Evolutionary conservation across 2,329 filamentous ascomycete genomes (phyloP), one percentile per base, ranked within the genome.

Genomic region (Meredithiella fracta): DNA sequence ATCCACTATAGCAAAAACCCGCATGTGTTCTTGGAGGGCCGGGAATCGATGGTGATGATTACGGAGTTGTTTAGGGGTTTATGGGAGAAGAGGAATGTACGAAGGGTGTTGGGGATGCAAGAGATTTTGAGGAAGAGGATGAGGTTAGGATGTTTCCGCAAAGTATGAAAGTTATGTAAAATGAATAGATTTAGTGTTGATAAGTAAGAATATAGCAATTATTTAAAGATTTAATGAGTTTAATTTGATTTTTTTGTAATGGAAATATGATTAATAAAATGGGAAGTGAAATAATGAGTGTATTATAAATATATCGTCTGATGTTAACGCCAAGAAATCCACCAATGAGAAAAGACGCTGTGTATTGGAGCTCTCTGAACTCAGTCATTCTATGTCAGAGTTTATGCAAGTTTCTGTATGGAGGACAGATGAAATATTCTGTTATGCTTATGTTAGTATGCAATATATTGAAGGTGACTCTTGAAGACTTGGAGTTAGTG

Each of bases 1-100:
- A 73, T 85, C 59, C 75, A 79, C 65, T 81, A 82, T 60, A 78
- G 78, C 11, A 69, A 74, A 0, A 83, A 82, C 0, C 74, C 81
- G 3, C 78, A 85, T 62, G 70, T 75, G 2, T 81, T 77, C 59
- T 70, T 87, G 0, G 83, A 82, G 1, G 72, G 72, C 25, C 76
- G 81, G 15, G 73, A 77, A 11, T 79, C 74, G 63, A 73, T 80
- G 59, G 71, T 79, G 1, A 82, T 79, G 0, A 68, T 89, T 58
- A 77, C 78, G 0, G 77, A 82, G 60, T 82, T 87, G 72, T 76
- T 88, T 66, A 77, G 83, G 51, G 75, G 77, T 0, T 67, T 86
- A 1, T 84, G 83, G 62, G 69, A 73, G 58, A 70, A 79, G 61
- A 72, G 76, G 61, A 80, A 79, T 55, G 65, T 89, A 9, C 70